Conservation (phyloP, 305 asterid genomes). For the Solanum hybrid region DNA sequence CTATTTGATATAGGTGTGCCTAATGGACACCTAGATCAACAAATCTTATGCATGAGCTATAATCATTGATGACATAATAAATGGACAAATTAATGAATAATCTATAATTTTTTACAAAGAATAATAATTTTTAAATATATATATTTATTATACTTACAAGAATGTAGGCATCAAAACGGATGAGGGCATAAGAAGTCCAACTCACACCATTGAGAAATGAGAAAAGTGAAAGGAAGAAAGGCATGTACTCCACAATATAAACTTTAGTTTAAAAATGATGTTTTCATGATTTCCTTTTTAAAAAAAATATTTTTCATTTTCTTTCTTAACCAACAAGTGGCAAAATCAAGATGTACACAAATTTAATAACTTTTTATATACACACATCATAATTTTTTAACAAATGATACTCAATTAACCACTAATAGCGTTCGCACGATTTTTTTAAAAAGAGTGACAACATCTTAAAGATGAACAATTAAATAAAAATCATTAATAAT, state of each 20-base stretch:
- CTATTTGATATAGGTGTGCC: not conserved
- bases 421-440: rapidly evolving
- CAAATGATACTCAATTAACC: not conserved
- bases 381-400: not conserved
- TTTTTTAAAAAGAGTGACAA: not conserved
- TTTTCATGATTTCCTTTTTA: not conserved
- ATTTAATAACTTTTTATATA: not conserved
- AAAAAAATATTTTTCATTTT: not conserved
- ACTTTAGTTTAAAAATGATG: not conserved
- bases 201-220: conserved; percentile 48
- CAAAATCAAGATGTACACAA: not conserved
- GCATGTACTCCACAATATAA: conserved; percentile 49
- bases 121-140: too few relatives aligned
- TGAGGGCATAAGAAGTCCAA: conserved; percentile 53
- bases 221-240: conserved; percentile 47
- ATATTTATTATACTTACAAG: conserved; percentile 24
- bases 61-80: not conserved
- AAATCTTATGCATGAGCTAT: not conserved
- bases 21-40: not conserved
- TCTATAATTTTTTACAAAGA: too few relatives aligned
- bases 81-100: not conserved
- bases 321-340: not conserved
- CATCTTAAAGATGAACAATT: too few relatives aligned
- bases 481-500: too few relatives aligned
- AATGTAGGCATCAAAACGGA: conserved; percentile 62